Percentiles rank a stretch among this genome's conserved stretches.
These are phyloP conservation scores for Podaxis carcinomalis DNA, from an alignment of 768 basidiomycete species.

Conservation along the genomic window DNA sequence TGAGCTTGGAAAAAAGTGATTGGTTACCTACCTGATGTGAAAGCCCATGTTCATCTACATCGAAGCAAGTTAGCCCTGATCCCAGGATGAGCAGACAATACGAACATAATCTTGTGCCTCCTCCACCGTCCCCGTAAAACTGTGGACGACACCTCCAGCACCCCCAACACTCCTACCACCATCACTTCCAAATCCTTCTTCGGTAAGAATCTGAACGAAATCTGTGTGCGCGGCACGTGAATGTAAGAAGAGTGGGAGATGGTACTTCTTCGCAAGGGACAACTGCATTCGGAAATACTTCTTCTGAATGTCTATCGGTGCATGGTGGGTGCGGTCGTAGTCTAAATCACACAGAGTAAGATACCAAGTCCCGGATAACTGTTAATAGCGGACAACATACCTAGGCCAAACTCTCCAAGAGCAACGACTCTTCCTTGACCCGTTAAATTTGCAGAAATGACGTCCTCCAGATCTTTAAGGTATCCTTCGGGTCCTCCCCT, in stretches of 20 bases:
- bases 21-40: constrained; percentile 44
- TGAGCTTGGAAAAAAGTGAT: not conserved
- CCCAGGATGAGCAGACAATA: not conserved
- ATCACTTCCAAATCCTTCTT: constrained; percentile 58
- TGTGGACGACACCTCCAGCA: constrained; percentile 76
- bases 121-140: constrained; percentile 64
- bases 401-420: constrained; percentile 78
- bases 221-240: constrained; percentile 74
- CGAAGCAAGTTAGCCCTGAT: not conserved
- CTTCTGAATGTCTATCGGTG: constrained; percentile 54
- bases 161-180: constrained; percentile 54
- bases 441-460: constrained; percentile 45
- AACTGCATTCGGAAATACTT: constrained; percentile 67
- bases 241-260: constrained; percentile 78
- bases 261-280: constrained; percentile 60
- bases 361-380: not conserved
- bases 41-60: constrained; percentile 71
- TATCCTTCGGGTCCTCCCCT: constrained; percentile 57
- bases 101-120: constrained; percentile 54
- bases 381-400: constrained; percentile 28
- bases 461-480: constrained; percentile 48
- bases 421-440: constrained; percentile 62
- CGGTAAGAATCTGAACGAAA: constrained; percentile 58
- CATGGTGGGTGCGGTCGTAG: constrained; percentile 72
- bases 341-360: constrained; percentile 34